Conservation (phyloP, 495 filamentous ascomycete species). For the Talaromyces wortmannii region DNA sequence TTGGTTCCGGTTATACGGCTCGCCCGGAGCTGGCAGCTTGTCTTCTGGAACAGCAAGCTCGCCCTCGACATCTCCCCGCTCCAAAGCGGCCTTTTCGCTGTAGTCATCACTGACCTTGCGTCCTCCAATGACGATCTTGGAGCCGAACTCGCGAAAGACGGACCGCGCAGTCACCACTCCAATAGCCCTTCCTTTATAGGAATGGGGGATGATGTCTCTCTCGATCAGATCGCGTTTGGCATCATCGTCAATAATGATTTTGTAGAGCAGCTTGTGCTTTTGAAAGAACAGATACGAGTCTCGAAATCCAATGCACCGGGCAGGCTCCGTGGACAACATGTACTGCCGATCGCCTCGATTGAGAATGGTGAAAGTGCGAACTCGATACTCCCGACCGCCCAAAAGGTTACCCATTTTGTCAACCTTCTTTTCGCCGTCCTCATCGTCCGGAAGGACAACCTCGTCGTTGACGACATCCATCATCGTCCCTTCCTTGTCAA, state of each 20-base stretch:
- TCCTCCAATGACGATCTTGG: conserved; percentile 87
- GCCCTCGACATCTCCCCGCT: conserved; percentile 79
- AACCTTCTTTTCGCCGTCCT: conserved; percentile 87
- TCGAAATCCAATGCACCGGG: conserved; percentile 90
- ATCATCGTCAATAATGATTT: conserved; percentile 90
- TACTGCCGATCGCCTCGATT: conserved; percentile 82
- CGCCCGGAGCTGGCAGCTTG: conserved; percentile 58
- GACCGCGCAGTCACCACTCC: conserved; percentile 95
- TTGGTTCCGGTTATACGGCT: conserved; percentile 86
- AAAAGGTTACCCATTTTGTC: conserved; percentile 76
- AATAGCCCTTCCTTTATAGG: conserved; percentile 96
- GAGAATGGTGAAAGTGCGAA: conserved; percentile 83
- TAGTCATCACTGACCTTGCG: conserved; percentile 85
- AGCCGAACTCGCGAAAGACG: conserved; percentile 94
- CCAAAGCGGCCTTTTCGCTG: conserved; percentile 67
- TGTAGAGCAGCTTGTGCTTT: conserved; percentile 89
- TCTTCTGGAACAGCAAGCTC: conserved; percentile 86
- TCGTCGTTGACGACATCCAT: conserved; percentile 90
- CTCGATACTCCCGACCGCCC: conserved; percentile 83
- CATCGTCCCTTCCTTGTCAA: conserved; percentile 93
- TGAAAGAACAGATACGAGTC: conserved; percentile 99
- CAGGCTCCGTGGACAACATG: conserved; percentile 97
- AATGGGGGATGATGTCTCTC: conserved; percentile 89
- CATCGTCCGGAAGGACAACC: conserved; percentile 77
- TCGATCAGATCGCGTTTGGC: conserved; percentile 93